phyloP scores from a whole-genome alignment of 148 eudicot genomes.

The Fagopyrum tataricum region DNA sequence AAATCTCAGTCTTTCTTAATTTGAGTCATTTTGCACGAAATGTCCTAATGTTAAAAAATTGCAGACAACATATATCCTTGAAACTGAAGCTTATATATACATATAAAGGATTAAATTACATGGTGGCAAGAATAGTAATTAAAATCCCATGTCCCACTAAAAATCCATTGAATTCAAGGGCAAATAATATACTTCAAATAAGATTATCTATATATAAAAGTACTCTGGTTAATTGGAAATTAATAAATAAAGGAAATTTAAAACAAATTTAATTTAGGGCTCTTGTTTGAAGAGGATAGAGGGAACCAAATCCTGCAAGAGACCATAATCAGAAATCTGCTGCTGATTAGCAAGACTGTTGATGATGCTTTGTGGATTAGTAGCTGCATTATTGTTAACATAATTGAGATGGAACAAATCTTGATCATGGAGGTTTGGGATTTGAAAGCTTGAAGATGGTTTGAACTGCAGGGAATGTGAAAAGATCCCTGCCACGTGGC shows the following conservation, averaged over 20 bases:
- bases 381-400: constrained; percentile 7
- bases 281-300: constrained; percentile 59
- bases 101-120: no score
- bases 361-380: constrained; percentile 13
- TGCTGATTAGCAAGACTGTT: constrained; percentile 25
- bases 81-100: no score
- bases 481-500: constrained; percentile 39
- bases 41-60: no score
- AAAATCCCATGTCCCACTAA: no score
- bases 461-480: background rate
- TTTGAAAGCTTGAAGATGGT: background rate
- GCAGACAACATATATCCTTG: no score
- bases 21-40: no score
- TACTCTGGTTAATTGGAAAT: background rate
- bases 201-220: background rate
- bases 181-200: background rate
- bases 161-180: background rate
- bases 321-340: constrained; percentile 54
- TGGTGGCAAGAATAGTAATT: no score
- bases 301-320: constrained; percentile 80
- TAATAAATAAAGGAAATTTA: background rate
- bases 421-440: background rate
- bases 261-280: constrained; percentile 23
- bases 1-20: no score
- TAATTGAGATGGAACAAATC: constrained; percentile 5